Base-by-base conservation (phyloP, 1,139 yeast species). In the Kurtzmaniella natalensis region DNA sequence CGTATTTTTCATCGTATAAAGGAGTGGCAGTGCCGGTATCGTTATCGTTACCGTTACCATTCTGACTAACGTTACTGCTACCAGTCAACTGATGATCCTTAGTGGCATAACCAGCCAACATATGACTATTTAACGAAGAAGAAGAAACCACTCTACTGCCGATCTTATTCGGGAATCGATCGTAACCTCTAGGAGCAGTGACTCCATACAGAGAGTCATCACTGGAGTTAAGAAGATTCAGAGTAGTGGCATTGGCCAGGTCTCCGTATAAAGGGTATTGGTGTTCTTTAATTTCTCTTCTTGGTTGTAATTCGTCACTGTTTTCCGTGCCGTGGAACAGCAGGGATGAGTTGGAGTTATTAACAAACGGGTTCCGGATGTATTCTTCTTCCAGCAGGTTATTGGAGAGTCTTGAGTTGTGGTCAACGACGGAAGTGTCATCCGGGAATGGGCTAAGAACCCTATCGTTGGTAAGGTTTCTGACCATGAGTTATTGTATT, bases 1-100 rank as follows among this genome's bases (percentile, higher is more conserved):
- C 70, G 3, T 59, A 44, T 17, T 41, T 36, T 19, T 30, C 35
- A 4, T 19, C 21, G 39, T 35, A 41, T n/a, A 31, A 45, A 25
- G 39, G 19, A 4, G 7, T 9, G 16, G 26, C 15, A n/a, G 11
- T 21, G 17, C 19, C 33, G 5, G 19, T 9, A 6, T 6, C 18
- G 6, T 24, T 72, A 44, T 72, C 78, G 6, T 72, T 65, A 50
- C 55, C 63, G 13, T 53, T n/a, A 28, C 14, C 19, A 37, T 24
- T 4, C 14, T 27, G 17, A 7, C 29, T 6, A 14, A 30, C 9
- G n/a, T 18, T 18, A 11, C 22, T 28, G n/a, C 25, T 33, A 14
- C 25, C 29, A 17, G 30, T 37, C 11, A 41, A 26, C 4, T 43
- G 41, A 16, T 45, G 43, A 3, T 44, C 34, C 15, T 43, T 44